Conservation (phyloP, 176 grass and related monocot species). For the bread wheat (Triticum aestivum) region IWGSC_CS_RefSeq_v2.1 NC_057808.1:551922153-551922652, state of each 20-base stretch:
- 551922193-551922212: background rate
- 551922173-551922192: background rate
- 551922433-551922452: background rate
- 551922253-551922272: background rate
- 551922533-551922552: slow-evolving; percentile 97
- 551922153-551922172: background rate
- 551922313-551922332: background rate
- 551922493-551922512: slow-evolving; percentile 48
- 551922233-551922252: background rate
- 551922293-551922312: background rate
- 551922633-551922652: background rate
- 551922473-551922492: background rate
- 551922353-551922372: background rate
- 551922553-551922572: slow-evolving; percentile 79
- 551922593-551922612: slow-evolving; percentile 92
- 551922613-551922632: slow-evolving; percentile 75
- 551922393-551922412: background rate
- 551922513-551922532: slow-evolving; percentile 90
- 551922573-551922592: slow-evolving; percentile 65
- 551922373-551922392: background rate
- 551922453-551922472: background rate
- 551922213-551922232: background rate
- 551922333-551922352: background rate
- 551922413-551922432: background rate
- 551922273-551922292: slow-evolving; percentile 2